phyloP scores from a whole-genome alignment of 2,329 filamentous ascomycete species.

The Setomelanomma holmii region DNA sequence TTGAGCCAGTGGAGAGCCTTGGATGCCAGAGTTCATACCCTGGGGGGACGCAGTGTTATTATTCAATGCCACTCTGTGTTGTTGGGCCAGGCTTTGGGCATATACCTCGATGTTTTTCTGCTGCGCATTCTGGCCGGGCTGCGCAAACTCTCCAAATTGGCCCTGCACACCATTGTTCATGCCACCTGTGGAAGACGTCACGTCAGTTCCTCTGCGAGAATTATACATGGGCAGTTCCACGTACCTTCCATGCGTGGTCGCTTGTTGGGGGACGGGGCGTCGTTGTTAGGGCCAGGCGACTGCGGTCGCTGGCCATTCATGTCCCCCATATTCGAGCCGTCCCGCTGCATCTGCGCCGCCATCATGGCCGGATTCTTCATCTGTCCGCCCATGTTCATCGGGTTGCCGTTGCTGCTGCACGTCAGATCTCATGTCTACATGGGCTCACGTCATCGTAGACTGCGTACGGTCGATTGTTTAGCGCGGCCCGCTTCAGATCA shows the following conservation, averaged over 20 bases:
- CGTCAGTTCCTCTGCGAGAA: conserved; percentile 57
- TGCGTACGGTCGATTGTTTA: conserved; percentile 76
- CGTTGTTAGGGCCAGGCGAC: conserved; percentile 83
- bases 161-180: conserved; percentile 79
- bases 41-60: conserved; percentile 77
- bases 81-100: conserved; percentile 81
- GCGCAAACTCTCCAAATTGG: conserved; percentile 72
- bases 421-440: conserved; percentile 15
- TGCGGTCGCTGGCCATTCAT: conserved; percentile 77
- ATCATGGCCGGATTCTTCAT: conserved; percentile 63
- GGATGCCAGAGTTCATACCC: conserved; percentile 73
- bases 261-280: conserved; percentile 91
- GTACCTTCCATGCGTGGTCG: conserved; percentile 80
- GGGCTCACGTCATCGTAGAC: neutral
- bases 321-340: conserved; percentile 87
- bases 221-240: conserved; percentile 52
- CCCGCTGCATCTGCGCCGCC: conserved; percentile 80
- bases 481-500: conserved; percentile 76
- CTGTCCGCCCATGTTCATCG: conserved; percentile 72
- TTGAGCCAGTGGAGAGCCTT: conserved; percentile 83
- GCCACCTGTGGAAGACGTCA: conserved; percentile 69
- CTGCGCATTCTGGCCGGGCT: conserved; percentile 66
- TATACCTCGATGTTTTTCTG: conserved; percentile 88
- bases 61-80: conserved; percentile 81
- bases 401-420: conserved; percentile 32